These are phyloP conservation scores for Trichomonascaceae sp. DNA, from an alignment of 1,139 yeast genomes.

Conservation along the genomic window DNA sequence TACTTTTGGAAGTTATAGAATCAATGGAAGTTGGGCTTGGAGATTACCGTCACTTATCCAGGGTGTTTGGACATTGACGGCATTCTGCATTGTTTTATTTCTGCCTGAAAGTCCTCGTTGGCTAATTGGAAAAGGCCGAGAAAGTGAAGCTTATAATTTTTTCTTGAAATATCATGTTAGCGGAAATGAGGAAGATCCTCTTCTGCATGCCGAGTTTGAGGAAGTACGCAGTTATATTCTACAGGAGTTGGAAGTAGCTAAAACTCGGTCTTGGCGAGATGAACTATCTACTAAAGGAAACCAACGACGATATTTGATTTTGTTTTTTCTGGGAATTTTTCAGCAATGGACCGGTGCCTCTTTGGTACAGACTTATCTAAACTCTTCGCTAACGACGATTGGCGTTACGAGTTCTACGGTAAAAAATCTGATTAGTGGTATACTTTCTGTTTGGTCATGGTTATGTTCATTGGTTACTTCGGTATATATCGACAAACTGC, in stretches of 20 bases:
- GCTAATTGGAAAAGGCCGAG: slow-evolving; percentile 51
- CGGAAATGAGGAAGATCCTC: slow-evolving; percentile 18
- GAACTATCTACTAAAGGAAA: slow-evolving; percentile 2
- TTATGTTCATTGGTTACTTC: slow-evolving; percentile 2
- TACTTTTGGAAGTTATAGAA: slow-evolving; percentile 26
- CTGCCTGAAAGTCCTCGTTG: slow-evolving; percentile 67
- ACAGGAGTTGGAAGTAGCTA: neutral
- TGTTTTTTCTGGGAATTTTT: slow-evolving; percentile 3
- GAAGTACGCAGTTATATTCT: slow-evolving; percentile 20
- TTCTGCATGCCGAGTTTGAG: slow-evolving; percentile 23
- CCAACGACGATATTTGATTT: slow-evolving; percentile 4
- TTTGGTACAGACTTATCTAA: slow-evolving; percentile 11
- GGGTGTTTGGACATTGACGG: slow-evolving; percentile 36
- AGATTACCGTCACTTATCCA: slow-evolving; percentile 40
- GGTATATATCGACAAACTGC: slow-evolving; percentile 1
- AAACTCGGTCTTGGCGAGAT: neutral
- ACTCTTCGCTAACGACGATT: slow-evolving; percentile 1
- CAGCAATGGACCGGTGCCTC: slow-evolving; percentile 14
- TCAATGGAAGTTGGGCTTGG: slow-evolving; percentile 36
- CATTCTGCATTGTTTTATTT: slow-evolving; percentile 22
- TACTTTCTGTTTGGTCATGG: slow-evolving; percentile 5
- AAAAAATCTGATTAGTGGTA: slow-evolving; percentile 1
- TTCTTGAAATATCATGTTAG: slow-evolving; percentile 26
- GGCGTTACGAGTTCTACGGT: slow-evolving; percentile 4
- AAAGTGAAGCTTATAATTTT: slow-evolving; percentile 42